Base-by-base conservation (phyloP, 106 monocot species). In the Triglochin maritima region DNA sequence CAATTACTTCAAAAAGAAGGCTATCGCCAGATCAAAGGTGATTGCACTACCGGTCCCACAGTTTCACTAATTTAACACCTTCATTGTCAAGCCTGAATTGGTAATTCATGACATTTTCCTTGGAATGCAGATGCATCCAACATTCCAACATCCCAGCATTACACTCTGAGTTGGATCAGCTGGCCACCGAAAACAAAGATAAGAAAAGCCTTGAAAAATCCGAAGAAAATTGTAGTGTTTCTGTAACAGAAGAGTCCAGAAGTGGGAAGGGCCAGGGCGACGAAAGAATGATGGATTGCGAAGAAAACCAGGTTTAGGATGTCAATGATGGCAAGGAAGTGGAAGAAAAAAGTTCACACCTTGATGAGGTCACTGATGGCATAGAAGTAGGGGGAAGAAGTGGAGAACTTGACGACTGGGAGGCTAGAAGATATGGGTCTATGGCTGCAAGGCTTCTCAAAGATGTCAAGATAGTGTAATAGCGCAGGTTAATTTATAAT, bases 101-200 rank as follows among this genome's bases (percentile, higher is more conserved):
- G 1, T 29, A 29, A 29, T 29, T 29, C 1, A 29, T 29, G 29
- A 29, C 13, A 11, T 56, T 56, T 56, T 46, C 48, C 64, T 42
- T 66, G 9, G 6, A 41, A 66, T 9, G 77, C 87, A 96, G 96
- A 91, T 96, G 96, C 85, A 96, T 72, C 47, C 3, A 29, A 96
- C 83, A 58, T 96, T 88, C 61, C 90, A 78, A 43, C 96, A 96
- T 69, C 78, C 87, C 3, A 91, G 82, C 62, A 96, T 96, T 59
- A 83, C 88, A 48, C 72, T 96, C 43, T 91, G 74, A 82, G 44
- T 84, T 96, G 96, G 80, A 80, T 0, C 29, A 29, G 50, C 60
- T 46, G n/a, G 91, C 90, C 72, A 4, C 56, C 49, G 51, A 62
- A 62, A 6, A 44, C 64, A 69, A 52, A 63, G 45, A 5, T 54